phyloP scores from a whole-genome alignment of 2,329 filamentous ascomycete species.

The Aspergillus unguis region DNA sequence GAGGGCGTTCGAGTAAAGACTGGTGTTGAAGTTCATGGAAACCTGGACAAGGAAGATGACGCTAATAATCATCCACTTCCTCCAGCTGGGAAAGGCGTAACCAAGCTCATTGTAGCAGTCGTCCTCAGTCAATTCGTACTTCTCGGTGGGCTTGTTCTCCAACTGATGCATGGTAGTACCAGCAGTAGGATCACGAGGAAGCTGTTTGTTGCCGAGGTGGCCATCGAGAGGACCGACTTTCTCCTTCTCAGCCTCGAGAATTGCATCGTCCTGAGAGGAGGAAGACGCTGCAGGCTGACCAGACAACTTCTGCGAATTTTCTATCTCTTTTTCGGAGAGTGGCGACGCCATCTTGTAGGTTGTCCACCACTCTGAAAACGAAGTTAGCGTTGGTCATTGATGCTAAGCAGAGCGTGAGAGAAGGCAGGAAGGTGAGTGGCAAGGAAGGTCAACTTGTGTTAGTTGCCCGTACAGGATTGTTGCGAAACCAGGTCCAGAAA shows the following conservation, averaged over 20 bases:
- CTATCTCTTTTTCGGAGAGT: conserved; percentile 16
- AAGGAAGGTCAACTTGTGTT: not conserved
- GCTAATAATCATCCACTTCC: conserved; percentile 71
- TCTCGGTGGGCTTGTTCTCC: conserved; percentile 25
- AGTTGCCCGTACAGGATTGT: too few species aligned
- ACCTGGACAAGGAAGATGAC: conserved; percentile 71
- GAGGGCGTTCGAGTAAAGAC: conserved; percentile 68
- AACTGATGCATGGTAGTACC: conserved; percentile 24
- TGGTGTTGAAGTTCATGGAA: conserved; percentile 78
- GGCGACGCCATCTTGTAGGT: conserved; percentile 19
- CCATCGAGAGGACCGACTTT: conserved; percentile 13
- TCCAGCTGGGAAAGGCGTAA: conserved; percentile 57
- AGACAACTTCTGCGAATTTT: conserved; percentile 24
- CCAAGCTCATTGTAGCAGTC: conserved; percentile 67
- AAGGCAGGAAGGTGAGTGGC: not conserved
- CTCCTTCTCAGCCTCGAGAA: conserved; percentile 20
- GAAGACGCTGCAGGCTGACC: conserved; percentile 33
- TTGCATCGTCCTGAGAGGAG: conserved; percentile 29
- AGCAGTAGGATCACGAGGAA: conserved; percentile 15
- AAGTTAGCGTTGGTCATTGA: not conserved
- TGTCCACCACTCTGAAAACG: not conserved
- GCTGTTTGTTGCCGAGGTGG: conserved; percentile 15
- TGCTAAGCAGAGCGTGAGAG: not conserved
- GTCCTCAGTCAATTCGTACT: conserved; percentile 46
- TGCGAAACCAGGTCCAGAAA: not conserved